Conservation (phyloP, 129 eudicot species). For the Solidago caesia region DNA sequence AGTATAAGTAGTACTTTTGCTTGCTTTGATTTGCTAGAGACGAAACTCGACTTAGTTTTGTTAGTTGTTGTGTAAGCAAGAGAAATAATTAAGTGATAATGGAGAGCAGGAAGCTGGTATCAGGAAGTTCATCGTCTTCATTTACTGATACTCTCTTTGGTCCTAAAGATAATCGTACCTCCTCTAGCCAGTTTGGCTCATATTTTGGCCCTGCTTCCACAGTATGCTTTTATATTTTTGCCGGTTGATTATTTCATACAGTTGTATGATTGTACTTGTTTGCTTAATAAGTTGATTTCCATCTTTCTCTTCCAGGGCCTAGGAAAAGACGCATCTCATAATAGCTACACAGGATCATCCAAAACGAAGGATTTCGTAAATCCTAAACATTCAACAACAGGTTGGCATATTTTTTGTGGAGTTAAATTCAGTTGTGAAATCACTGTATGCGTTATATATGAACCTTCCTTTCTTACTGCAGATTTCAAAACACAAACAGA, state of each 20-base stretch:
- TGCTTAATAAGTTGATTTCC: too few species aligned
- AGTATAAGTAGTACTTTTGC: not conserved
- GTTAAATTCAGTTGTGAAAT: not conserved
- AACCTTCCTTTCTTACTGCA: conserved; percentile 2
- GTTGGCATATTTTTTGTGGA: conserved; percentile 22
- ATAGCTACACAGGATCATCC: conserved; percentile 3
- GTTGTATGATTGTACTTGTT: too few species aligned
- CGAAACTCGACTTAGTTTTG: conserved; percentile 2
- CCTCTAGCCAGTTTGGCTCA: conserved; percentile 54
- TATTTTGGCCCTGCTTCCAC: conserved; percentile 68
- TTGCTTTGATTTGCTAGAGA: not conserved
- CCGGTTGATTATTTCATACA: too few species aligned
- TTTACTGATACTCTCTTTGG: conserved; percentile 66
- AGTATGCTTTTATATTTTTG: not conserved
- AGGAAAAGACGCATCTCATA: too few species aligned
- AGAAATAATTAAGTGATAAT: conserved; percentile 22
- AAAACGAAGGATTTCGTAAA: conserved; percentile 28
- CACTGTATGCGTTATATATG: too few species aligned
- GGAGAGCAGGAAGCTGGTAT: conserved; percentile 55
- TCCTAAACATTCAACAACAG: conserved; percentile 43
- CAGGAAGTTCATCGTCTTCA: conserved; percentile 43
- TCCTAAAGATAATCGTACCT: conserved; percentile 45
- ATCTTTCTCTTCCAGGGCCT: too few species aligned
- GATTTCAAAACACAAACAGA: conserved; percentile 25
- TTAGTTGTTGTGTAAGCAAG: not conserved